Base-by-base conservation (phyloP, 2,329 filamentous ascomycete species). In the Hypomyces rosellus region DNA sequence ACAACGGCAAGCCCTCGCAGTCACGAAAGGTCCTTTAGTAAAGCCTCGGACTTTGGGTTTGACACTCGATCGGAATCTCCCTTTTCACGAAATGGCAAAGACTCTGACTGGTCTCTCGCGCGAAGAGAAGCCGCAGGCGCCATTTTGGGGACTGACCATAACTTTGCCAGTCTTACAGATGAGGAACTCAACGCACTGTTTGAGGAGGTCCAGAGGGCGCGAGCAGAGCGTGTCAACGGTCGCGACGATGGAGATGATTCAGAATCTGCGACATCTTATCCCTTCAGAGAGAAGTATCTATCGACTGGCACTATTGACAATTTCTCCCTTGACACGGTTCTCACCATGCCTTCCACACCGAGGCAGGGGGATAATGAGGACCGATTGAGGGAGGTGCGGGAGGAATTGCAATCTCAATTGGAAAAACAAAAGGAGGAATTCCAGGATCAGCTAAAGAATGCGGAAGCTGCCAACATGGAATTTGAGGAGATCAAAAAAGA, bases 271-370 rank as follows among this genome's bases (percentile, higher is more conserved):
- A 87, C 85, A 25, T 96, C 92, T 1, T 96, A 91, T 63, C 86
- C 89, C 2, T 76, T 91, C 30, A 80, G 93, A 46, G 93, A 99
- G 60, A 97, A 97, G 63, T 97, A 97, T 68, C 81, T 96, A 73
- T 96, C 91, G 3, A 93, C 87, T 49, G 92, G 92, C 2, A 96
- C 92, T 0, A 78, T 97, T 48, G 93, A 99, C 69, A 96, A 95
- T 64, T 93, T 96, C 62, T 97, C 92, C 2, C 76, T 99, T 14
- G 93, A 99, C 65, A 99, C 93, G 1, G 86, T 85, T 12, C 76
- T 99, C 46, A 99, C 93, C 0, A 90, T 96, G 77, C 93, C 93
- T 2, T 95, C 90, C 0, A 97, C 92, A 0, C 93, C 93, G 2
- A 88, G 82, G 54, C 84, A 86, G 53, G 81, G 79, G 20, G 89